Conservation (phyloP, 371 early-diverging fungal genomes). For the Rhizopus arrhizus region DNA sequence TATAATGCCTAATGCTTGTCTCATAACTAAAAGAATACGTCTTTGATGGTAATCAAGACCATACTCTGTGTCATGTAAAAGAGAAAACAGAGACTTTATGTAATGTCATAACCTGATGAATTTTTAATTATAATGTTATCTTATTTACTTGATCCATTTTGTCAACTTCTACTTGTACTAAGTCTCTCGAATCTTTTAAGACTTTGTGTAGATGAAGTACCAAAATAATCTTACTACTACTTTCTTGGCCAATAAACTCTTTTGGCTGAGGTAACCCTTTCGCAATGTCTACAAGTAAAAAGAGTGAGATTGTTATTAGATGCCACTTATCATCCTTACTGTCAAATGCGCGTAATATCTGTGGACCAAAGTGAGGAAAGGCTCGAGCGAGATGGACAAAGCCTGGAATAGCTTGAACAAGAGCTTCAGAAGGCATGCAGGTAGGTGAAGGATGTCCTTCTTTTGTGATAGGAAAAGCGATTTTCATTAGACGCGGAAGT, state of each 20-base stretch:
- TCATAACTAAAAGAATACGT: too few relatives aligned
- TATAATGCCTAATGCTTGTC: too few relatives aligned
- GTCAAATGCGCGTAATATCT: conserved; percentile 38
- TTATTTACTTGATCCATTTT: conserved; percentile 42
- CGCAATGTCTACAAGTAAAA: conserved; percentile 30
- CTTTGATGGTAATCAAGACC: too few relatives aligned
- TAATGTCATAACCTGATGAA: background rate
- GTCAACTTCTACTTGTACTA: conserved; percentile 33
- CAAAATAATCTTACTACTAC: conserved; percentile 43
- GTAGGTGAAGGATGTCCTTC: conserved; percentile 19
- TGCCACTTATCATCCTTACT: conserved; percentile 23
- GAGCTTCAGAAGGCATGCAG: conserved; percentile 44
- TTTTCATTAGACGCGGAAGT: conserved; percentile 39
- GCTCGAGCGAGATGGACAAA: conserved; percentile 48
- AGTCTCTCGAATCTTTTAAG: conserved; percentile 34
- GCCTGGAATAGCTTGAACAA: conserved; percentile 47
- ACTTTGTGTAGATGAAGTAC: conserved; percentile 46
- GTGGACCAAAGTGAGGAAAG: conserved; percentile 45
- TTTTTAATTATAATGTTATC: conserved; percentile 23
- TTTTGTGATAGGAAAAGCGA: conserved; percentile 40
- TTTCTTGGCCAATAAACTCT: conserved; percentile 48
- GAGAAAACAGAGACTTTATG: conserved; percentile 2
- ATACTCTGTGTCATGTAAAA: background rate
- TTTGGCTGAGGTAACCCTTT: conserved; percentile 43
- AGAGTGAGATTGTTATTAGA: background rate